Evolutionary conservation across 106 monocot genomes (phyloP), one percentile per base, ranked within the genome.

Genomic region (Dioscorea alata): DNA sequence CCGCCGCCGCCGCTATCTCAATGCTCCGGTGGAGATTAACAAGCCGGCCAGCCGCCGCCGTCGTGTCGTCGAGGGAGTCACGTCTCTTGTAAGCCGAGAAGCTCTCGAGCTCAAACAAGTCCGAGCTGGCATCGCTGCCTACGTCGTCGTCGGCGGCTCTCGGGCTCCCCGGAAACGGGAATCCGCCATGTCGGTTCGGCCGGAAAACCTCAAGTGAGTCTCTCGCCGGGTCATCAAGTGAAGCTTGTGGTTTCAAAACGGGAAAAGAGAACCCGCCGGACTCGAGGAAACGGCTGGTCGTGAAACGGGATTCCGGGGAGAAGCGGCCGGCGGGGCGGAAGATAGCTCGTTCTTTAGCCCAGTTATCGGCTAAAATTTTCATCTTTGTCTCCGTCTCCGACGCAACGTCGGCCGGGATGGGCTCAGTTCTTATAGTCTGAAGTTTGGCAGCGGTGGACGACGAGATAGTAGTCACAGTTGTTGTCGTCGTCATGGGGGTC

Each of bases 291-390:
- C 51, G 34, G 49, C 34, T 23, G 18, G 70, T 19, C 59, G 70
- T 6, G 19, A 77, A 81, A 62, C 23, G 69, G 12, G 65, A 58
- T 12, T 69, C 65, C 14, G 64, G 34, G 1, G 80, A 51, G 67
- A 70, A 68, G 0, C 13, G 34, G 23, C 51, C 22, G 63, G 76
- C 20, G 31, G 18, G 10, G 20, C 28, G 59, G 33, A 80, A 69
- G 32, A 69, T 16, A 0, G 25, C 61, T 18, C 48, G 49, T 5
- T 73, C 78, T 66, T 72, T 75, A 9, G 67, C 12, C 71, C 74
- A 57, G 23, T 53, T 78, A n/a, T 70, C 62, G 12, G 74, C 59
- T 0, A 74, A 54, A 32, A 81, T 73, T 48, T 63, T 79, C 71
- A 81, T 51, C 53, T 76, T 91, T 13, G 58, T 73, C 67, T 69